Evolutionary conservation across 2,329 filamentous ascomycete species (phyloP).

Genomic region (Paraconiothyrium sp.): DNA sequence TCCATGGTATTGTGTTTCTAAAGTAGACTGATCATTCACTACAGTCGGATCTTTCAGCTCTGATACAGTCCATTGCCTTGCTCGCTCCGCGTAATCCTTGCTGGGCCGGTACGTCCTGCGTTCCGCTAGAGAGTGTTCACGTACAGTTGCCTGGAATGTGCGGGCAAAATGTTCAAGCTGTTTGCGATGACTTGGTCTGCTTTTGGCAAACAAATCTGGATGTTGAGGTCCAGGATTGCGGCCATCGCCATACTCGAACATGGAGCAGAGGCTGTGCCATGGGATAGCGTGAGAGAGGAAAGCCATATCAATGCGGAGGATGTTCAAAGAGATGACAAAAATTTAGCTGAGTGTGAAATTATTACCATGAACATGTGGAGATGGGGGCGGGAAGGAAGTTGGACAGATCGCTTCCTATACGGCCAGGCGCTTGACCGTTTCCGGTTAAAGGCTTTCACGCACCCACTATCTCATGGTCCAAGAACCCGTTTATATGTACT

Average conservation of each 20-base stretch:
- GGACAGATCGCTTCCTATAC: too few species aligned
- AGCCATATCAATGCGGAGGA: neutral
- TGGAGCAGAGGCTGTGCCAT: neutral
- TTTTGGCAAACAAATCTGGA: constrained; percentile 3
- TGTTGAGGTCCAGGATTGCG: neutral
- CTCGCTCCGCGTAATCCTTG: neutral
- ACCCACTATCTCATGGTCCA: too few species aligned
- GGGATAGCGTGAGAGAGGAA: constrained; percentile 7
- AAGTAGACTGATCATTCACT: neutral
- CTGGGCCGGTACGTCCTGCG: neutral
- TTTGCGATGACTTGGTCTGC: neutral
- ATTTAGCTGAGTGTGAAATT: too few species aligned
- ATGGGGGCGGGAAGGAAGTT: too few species aligned
- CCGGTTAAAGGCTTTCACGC: too few species aligned
- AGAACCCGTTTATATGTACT: too few species aligned
- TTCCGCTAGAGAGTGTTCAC: neutral
- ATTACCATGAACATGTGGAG: too few species aligned
- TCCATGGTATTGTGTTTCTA: neutral
- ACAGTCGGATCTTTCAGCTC: neutral
- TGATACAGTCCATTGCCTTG: neutral
- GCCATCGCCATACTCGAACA: constrained; percentile 8
- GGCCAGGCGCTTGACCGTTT: too few species aligned
- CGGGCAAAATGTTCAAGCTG: constrained; percentile 3
- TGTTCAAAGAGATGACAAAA: too few species aligned
- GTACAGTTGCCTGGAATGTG: neutral